Percentiles rank a stretch among this genome's conserved stretches.
These are phyloP conservation scores for Ceratobasidium papillatum DNA, from an alignment of 1,284 basidiomycete species.

Conservation along the genomic window DNA sequence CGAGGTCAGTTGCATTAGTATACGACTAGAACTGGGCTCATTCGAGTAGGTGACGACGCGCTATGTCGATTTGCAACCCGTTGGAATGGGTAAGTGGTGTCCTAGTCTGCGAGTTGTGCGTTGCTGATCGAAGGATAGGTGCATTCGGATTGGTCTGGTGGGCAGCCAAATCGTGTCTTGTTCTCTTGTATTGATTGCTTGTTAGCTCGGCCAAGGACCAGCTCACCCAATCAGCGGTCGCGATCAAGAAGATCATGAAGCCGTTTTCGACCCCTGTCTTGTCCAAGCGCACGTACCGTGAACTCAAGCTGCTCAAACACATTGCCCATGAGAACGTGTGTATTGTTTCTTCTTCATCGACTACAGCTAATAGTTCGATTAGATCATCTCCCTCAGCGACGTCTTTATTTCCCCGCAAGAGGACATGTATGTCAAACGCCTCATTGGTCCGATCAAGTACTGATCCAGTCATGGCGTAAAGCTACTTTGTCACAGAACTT, in stretches of 20 bases:
- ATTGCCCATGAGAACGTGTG: constrained; percentile 96
- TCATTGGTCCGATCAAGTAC: background rate
- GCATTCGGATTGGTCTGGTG: constrained; percentile 97
- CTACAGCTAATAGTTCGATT: constrained; percentile 37
- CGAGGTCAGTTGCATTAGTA: constrained; percentile 63
- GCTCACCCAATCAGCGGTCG: constrained; percentile 91
- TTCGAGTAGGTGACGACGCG: constrained; percentile 87
- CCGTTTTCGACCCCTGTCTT: constrained; percentile 98
- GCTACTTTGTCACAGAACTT: constrained; percentile 99
- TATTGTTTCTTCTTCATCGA: background rate
- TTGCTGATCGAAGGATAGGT: too few species aligned
- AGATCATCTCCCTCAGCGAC: constrained; percentile 99
- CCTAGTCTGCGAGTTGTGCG: too few species aligned
- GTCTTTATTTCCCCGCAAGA: constrained; percentile 99
- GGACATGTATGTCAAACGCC: constrained; percentile 74
- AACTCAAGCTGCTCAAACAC: constrained; percentile 98
- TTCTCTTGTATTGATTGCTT: background rate
- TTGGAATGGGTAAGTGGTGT: constrained; percentile 90
- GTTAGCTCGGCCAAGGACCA: constrained; percentile 97
- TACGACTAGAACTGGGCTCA: constrained; percentile 32
- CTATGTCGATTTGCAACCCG: constrained; percentile 99
- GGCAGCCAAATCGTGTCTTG: constrained; percentile 48
- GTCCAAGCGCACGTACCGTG: constrained; percentile 96
- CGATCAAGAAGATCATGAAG: constrained; percentile 99
- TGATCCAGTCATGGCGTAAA: constrained; percentile 50